phyloP scores from a whole-genome alignment of 2,329 filamentous ascomycete species.

The Chaetomiaceae sp. region DNA sequence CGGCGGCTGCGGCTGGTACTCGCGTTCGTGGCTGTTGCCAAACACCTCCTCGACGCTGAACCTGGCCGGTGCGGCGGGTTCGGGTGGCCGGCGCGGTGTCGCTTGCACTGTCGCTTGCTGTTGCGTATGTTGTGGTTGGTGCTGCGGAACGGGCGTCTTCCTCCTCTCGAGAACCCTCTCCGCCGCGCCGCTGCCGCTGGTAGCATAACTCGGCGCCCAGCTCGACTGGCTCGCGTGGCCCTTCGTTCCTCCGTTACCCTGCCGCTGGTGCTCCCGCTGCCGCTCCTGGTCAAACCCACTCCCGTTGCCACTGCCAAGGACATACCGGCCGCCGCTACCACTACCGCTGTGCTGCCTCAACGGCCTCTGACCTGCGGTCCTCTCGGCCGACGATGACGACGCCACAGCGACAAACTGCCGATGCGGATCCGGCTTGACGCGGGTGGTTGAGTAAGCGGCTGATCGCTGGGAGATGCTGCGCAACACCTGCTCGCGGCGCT shows the following conservation, averaged over 20 bases:
- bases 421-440: slow-evolving; percentile 20
- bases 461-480: slow-evolving; percentile 23
- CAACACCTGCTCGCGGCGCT: slow-evolving; percentile 22
- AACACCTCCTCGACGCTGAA: not conserved
- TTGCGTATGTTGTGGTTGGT: too few relatives aligned
- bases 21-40: not conserved
- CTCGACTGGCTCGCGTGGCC: slow-evolving; percentile 12
- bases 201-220: slow-evolving; percentile 21
- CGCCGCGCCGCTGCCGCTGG: not conserved
- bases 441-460: not conserved
- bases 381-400: not conserved
- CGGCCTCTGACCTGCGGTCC: not conserved
- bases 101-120: not conserved
- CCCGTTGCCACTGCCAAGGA: not conserved
- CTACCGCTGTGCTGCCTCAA: not conserved
- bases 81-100: not conserved
- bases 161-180: not conserved
- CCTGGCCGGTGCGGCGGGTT: not conserved
- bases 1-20: slow-evolving; percentile 9
- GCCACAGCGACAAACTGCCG: slow-evolving; percentile 15
- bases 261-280: not conserved
- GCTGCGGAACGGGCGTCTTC: not conserved
- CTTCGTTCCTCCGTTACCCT: not conserved
- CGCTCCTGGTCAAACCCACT: not conserved
- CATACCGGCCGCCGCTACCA: not conserved